A percentile compares a stretch with the other conserved stretches of the same genome.
phyloP scores from a whole-genome alignment of 164 flowering plant genomes.

The Umbilicus rupestris region DNA sequence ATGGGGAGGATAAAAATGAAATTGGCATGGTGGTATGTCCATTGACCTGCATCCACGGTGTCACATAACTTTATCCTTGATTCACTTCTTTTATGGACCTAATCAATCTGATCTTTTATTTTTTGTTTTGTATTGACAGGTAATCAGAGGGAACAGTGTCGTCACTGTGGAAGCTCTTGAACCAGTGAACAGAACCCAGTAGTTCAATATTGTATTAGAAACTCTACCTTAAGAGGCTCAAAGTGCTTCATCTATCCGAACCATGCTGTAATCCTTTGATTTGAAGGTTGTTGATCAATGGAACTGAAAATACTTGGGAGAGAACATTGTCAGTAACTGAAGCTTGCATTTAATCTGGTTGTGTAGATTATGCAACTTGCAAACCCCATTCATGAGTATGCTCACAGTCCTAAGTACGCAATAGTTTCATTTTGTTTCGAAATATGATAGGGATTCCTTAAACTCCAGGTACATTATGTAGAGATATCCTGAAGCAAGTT shows the following conservation, averaged over 20 bases:
- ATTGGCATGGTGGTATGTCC: slow-evolving; percentile 80
- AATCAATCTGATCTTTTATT: neutral
- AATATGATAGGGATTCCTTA: too few relatives aligned
- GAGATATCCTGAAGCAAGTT: neutral
- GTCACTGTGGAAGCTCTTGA: slow-evolving; percentile 71
- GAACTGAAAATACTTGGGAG: neutral
- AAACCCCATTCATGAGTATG: too few relatives aligned
- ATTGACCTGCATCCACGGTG: neutral
- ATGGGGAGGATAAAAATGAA: slow-evolving; percentile 58
- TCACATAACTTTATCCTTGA: neutral
- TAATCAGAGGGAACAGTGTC: slow-evolving; percentile 59
- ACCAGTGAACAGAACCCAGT: slow-evolving; percentile 36
- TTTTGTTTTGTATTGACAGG: slow-evolving; percentile 24
- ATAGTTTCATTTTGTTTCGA: too few relatives aligned
- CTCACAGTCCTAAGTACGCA: too few relatives aligned
- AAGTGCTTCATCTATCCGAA: neutral
- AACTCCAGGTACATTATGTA: neutral
- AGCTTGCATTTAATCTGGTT: neutral
- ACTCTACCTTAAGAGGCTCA: neutral
- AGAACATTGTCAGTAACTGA: neutral
- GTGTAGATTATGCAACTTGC: too few relatives aligned
- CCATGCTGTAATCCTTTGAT: neutral
- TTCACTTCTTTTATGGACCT: neutral
- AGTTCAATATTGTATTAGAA: neutral
- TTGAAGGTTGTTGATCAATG: neutral